phyloP scores from a whole-genome alignment of 345 rosid genomes.

The Arabis alpina region DNA sequence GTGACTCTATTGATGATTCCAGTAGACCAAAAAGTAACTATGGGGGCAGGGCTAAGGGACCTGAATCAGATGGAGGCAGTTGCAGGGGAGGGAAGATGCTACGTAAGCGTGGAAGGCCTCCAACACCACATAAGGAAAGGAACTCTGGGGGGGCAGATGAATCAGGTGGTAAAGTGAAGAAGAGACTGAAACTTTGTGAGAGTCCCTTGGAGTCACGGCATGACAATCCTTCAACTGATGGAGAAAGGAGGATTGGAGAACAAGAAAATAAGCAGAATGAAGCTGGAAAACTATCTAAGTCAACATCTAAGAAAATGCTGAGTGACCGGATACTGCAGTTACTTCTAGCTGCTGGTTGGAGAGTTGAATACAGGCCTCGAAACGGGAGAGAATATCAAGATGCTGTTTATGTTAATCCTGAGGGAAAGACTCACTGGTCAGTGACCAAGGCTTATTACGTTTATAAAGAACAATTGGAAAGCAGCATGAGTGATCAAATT shows the following conservation, averaged over 20 bases:
- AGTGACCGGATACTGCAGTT: constrained; percentile 71
- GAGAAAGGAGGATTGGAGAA: constrained; percentile 29
- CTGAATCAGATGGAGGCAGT: constrained; percentile 26
- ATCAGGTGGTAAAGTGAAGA: constrained; percentile 26
- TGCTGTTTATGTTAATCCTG: constrained; percentile 93
- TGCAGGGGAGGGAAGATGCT: constrained; percentile 30
- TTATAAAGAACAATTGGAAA: constrained; percentile 61
- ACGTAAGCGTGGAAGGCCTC: constrained; percentile 34
- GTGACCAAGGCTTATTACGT: constrained; percentile 78
- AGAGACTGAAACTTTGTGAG: constrained; percentile 24
- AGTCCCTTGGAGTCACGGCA: constrained; percentile 27
- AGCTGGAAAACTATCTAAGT: constrained; percentile 37
- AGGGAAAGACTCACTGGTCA: constrained; percentile 96
- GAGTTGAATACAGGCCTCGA: constrained; percentile 76
- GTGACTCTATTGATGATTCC: constrained; percentile 37
- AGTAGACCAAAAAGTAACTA: constrained; percentile 36
- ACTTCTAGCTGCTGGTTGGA: constrained; percentile 90
- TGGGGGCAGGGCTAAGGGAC: constrained; percentile 25
- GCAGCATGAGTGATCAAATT: constrained; percentile 42
- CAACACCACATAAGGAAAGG: constrained; percentile 33
- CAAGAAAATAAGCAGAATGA: constrained; percentile 24
- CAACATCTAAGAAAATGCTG: constrained; percentile 54
- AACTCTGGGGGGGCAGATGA: constrained; percentile 33
- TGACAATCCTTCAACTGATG: constrained; percentile 16
- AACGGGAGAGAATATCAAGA: constrained; percentile 59